phyloP scores from a whole-genome alignment of 805 yeast species.

The Saturnispora silvae region DNA sequence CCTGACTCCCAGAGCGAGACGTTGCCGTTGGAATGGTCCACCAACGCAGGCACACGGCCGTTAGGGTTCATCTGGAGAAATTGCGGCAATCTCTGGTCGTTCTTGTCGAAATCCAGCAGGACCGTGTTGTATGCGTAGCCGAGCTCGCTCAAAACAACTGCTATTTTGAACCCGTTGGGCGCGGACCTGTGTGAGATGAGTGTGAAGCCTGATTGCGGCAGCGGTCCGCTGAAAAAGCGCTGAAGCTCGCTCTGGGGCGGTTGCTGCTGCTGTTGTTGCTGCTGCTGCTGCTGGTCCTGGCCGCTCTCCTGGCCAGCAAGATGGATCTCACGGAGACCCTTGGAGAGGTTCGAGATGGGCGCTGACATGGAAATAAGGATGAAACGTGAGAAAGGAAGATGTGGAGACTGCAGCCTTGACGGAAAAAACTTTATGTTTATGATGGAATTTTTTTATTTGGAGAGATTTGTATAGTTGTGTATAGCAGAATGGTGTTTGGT shows the following conservation, averaged over 20 bases:
- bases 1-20: slow-evolving; percentile 92
- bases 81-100: slow-evolving; percentile 90
- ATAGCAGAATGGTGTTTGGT: slow-evolving; percentile 1
- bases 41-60: slow-evolving; percentile 89
- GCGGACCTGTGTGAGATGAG: slow-evolving; percentile 78
- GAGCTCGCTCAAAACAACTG: slow-evolving; percentile 78
- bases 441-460: too few relatives aligned
- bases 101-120: slow-evolving; percentile 73
- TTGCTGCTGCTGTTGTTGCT: not conserved
- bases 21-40: slow-evolving; percentile 59
- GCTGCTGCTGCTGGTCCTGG: slow-evolving; percentile 1
- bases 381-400: too few relatives aligned
- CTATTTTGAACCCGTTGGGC: slow-evolving; percentile 94
- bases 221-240: slow-evolving; percentile 55
- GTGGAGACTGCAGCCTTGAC: too few relatives aligned
- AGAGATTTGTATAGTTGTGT: too few relatives aligned
- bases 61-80: slow-evolving; percentile 91
- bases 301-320: slow-evolving; percentile 7
- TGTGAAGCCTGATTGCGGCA: slow-evolving; percentile 75
- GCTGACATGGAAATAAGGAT: too few relatives aligned
- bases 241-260: slow-evolving; percentile 37
- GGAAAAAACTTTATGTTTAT: too few relatives aligned
- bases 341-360: slow-evolving; percentile 31
- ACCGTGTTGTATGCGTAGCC: slow-evolving; percentile 71
- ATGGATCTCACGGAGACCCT: slow-evolving; percentile 29